phyloP scores from a whole-genome alignment of 2,329 filamentous ascomycete genomes.

The Colletotrichum tropicicola region DNA sequence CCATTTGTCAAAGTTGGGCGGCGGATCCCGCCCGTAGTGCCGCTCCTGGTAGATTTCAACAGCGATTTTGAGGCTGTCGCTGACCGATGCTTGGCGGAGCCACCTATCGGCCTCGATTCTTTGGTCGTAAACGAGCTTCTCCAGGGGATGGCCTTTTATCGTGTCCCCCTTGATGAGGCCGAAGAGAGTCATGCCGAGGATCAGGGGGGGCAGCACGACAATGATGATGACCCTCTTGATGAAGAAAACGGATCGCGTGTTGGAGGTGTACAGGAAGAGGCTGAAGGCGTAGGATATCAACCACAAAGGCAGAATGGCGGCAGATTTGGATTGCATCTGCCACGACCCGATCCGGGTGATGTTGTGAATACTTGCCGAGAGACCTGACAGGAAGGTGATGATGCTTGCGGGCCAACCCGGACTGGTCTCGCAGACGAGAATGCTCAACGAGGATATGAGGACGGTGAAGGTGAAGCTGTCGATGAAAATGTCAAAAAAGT shows the following conservation, averaged over 20 bases:
- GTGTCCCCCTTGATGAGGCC: slow-evolving; percentile 40
- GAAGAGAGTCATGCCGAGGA: slow-evolving; percentile 47
- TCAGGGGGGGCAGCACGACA: slow-evolving; percentile 46
- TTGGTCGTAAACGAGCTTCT: slow-evolving; percentile 57
- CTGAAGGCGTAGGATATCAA: slow-evolving; percentile 51
- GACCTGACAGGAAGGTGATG: slow-evolving; percentile 53
- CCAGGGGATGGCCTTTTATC: slow-evolving; percentile 53
- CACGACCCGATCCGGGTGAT: slow-evolving; percentile 53
- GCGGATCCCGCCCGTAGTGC: slow-evolving; percentile 73
- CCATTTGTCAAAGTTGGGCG: slow-evolving; percentile 86
- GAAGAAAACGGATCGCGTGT: slow-evolving; percentile 53
- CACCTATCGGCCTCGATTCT: slow-evolving; percentile 59
- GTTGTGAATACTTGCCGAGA: slow-evolving; percentile 45
- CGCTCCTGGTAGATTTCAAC: slow-evolving; percentile 59
- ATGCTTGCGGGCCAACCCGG: slow-evolving; percentile 52
- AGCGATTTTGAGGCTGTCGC: slow-evolving; percentile 56
- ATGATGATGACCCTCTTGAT: slow-evolving; percentile 52
- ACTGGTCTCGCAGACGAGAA: slow-evolving; percentile 58
- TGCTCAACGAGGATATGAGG: slow-evolving; percentile 52
- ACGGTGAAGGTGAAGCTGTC: slow-evolving; percentile 56
- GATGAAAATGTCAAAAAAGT: slow-evolving; percentile 57
- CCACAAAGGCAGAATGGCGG: slow-evolving; percentile 48
- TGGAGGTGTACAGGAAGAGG: slow-evolving; percentile 52
- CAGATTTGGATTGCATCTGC: slow-evolving; percentile 48
- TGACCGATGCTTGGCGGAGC: slow-evolving; percentile 56